Percentiles rank a stretch among this genome's conserved stretches.
phyloP scores from a whole-genome alignment of 306 rosid species.

The Cucumis hystrix region DNA sequence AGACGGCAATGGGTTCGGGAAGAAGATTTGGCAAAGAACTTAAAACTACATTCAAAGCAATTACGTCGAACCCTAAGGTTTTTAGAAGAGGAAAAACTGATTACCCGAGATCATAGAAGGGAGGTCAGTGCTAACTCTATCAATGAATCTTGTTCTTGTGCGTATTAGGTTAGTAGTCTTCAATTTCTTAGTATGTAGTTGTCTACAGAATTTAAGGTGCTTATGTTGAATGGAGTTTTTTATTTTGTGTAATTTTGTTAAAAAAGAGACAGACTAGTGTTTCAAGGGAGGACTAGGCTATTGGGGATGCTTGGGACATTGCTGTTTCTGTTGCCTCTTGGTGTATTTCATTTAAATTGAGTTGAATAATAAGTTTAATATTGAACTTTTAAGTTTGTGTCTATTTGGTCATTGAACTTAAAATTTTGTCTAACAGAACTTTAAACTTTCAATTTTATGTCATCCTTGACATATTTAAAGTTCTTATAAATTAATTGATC shows the following conservation, averaged over 20 bases:
- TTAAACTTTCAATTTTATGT: neutral
- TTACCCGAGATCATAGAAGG: slow-evolving; percentile 78
- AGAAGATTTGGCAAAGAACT: slow-evolving; percentile 96
- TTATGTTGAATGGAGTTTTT: neutral
- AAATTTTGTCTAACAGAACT: neutral
- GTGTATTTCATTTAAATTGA: neutral
- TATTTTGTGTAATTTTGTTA: neutral
- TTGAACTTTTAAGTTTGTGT: neutral
- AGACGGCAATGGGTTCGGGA: slow-evolving; percentile 97
- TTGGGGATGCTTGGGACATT: neutral
- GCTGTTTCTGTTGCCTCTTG: neutral
- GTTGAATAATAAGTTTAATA: neutral
- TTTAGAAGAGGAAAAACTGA: slow-evolving; percentile 88
- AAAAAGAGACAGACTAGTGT: neutral
- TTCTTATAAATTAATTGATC: too few relatives aligned
- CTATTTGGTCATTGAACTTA: neutral
- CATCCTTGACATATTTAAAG: neutral
- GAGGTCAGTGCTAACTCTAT: slow-evolving; percentile 44
- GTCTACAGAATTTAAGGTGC: neutral
- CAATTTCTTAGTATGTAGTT: neutral
- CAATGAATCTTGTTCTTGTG: slow-evolving; percentile 1
- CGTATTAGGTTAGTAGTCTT: slow-evolving; percentile 4
- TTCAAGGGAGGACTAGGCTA: neutral
- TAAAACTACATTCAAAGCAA: slow-evolving; percentile 78
- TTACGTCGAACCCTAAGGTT: slow-evolving; percentile 73